Evolutionary conservation across 2,329 filamentous ascomycete genomes (phyloP).

Genomic region (Cytospora paraplurivora): DNA sequence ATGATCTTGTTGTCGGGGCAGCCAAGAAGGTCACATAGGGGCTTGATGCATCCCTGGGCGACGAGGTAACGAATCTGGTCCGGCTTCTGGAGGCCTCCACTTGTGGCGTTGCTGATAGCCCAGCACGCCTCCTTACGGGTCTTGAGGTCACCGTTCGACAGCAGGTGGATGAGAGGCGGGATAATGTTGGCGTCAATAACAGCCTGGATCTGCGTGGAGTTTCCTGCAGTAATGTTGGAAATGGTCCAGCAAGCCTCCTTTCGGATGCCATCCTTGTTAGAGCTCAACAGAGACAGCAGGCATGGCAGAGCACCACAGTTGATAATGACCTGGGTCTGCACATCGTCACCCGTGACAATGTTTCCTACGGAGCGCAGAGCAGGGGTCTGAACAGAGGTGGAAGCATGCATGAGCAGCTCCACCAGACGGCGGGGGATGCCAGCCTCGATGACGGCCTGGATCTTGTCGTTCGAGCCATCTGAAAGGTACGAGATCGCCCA

Average conservation of each 20-base stretch:
- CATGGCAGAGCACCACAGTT: conserved; percentile 94
- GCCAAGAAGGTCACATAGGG: conserved; percentile 88
- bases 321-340: conserved; percentile 99
- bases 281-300: conserved; percentile 90
- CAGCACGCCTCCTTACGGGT: conserved; percentile 99
- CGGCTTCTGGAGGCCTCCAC: conserved; percentile 95
- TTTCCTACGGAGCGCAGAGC: conserved; percentile 97
- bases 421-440: conserved; percentile 95
- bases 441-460: conserved; percentile 97
- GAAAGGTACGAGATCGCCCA: conserved; percentile 99
- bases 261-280: conserved; percentile 96
- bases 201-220: conserved; percentile 95
- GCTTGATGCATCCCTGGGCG: conserved; percentile 91
- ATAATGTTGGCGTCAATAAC: conserved; percentile 98
- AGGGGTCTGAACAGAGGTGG: conserved; percentile 96
- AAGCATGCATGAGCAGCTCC: conserved; percentile 96
- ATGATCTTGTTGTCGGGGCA: conserved; percentile 99
- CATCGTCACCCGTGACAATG: conserved; percentile 97
- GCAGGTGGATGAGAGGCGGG: conserved; percentile 89
- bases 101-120: conserved; percentile 98
- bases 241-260: conserved; percentile 99
- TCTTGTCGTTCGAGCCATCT: conserved; percentile 98
- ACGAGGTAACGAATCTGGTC: conserved; percentile 98
- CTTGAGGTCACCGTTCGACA: conserved; percentile 97
- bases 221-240: conserved; percentile 97